These are phyloP conservation scores for Auriculariales sp. DNA, from an alignment of 768 basidiomycete species.

Conservation along the genomic window DNA sequence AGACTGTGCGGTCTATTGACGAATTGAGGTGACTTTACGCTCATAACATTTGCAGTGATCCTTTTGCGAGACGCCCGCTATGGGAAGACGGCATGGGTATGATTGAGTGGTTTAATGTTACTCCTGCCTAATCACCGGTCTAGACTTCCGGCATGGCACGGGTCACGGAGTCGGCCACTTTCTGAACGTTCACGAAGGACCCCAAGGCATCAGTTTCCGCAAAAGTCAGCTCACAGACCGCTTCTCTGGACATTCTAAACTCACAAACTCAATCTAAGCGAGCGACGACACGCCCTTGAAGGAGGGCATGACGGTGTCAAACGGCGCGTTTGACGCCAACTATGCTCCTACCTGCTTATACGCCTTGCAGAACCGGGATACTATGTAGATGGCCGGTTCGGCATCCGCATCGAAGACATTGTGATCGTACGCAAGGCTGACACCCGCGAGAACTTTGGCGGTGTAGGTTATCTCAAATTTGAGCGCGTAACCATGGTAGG, in stretches of 20 bases:
- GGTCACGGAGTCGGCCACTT: slow-evolving; percentile 93
- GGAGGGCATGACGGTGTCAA: slow-evolving; percentile 81
- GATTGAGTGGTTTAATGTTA: slow-evolving; percentile 6
- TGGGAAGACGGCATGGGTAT: slow-evolving; percentile 82
- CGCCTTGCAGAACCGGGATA: slow-evolving; percentile 61
- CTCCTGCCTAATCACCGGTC: slow-evolving; percentile 2
- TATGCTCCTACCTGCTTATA: neutral
- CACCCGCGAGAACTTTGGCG: slow-evolving; percentile 68
- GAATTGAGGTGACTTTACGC: neutral
- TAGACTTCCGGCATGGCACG: slow-evolving; percentile 58
- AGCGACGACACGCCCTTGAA: slow-evolving; percentile 63
- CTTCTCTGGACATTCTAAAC: slow-evolving; percentile 17
- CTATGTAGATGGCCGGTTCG: slow-evolving; percentile 81
- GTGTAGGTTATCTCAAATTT: slow-evolving; percentile 70
- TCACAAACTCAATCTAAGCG: slow-evolving; percentile 35
- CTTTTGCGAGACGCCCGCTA: slow-evolving; percentile 61
- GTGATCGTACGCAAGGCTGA: slow-evolving; percentile 58
- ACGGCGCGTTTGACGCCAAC: slow-evolving; percentile 26
- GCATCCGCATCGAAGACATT: slow-evolving; percentile 87
- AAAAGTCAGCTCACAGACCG: slow-evolving; percentile 15
- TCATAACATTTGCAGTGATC: slow-evolving; percentile 36
- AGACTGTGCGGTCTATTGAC: slow-evolving; percentile 28
- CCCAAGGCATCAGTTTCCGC: slow-evolving; percentile 36
- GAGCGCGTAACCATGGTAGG: slow-evolving; percentile 81
- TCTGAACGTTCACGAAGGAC: slow-evolving; percentile 88